phyloP scores from a whole-genome alignment of 768 basidiomycete species.

The Auricularia sp. region DNA sequence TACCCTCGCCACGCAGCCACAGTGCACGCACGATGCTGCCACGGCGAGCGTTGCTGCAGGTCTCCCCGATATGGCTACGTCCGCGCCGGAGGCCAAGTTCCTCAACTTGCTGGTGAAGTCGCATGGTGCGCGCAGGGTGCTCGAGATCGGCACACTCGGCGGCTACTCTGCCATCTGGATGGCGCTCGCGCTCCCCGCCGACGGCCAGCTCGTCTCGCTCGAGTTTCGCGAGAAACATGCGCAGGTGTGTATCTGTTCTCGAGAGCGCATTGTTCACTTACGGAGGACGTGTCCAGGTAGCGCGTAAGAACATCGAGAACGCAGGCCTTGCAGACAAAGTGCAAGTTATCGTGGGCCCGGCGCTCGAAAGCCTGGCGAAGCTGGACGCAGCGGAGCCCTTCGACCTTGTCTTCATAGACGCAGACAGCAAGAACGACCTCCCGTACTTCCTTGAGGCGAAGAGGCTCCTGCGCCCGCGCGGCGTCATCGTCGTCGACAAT shows the following conservation, averaged over 20 bases:
- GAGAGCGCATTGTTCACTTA: neutral
- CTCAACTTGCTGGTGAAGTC: constrained; percentile 29
- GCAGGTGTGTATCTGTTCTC: constrained; percentile 8
- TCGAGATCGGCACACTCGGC: constrained; percentile 22
- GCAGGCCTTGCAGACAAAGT: constrained; percentile 44
- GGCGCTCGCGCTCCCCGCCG: constrained; percentile 19
- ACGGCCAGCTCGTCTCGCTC: constrained; percentile 24
- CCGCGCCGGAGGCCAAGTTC: constrained; percentile 37
- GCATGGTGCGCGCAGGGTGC: constrained; percentile 13
- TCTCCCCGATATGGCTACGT: constrained; percentile 27
- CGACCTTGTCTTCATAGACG: constrained; percentile 66
- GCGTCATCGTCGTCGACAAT: constrained; percentile 38
- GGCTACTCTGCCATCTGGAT: constrained; percentile 24
- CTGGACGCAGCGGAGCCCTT: constrained; percentile 42
- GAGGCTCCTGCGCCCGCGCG: constrained; percentile 46
- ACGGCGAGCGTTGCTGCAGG: constrained; percentile 34
- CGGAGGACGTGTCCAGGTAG: constrained; percentile 31
- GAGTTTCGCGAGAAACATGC: constrained; percentile 22
- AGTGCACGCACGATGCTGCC: constrained; percentile 31
- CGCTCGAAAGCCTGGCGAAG: constrained; percentile 37
- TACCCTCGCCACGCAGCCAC: constrained; percentile 38
- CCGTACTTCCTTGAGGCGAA: constrained; percentile 53
- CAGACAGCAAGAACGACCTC: constrained; percentile 48
- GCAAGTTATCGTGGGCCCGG: constrained; percentile 42
- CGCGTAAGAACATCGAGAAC: constrained; percentile 43